phyloP scores from a whole-genome alignment of 495 filamentous ascomycete genomes.

The Trichoderma reesei region DNA sequence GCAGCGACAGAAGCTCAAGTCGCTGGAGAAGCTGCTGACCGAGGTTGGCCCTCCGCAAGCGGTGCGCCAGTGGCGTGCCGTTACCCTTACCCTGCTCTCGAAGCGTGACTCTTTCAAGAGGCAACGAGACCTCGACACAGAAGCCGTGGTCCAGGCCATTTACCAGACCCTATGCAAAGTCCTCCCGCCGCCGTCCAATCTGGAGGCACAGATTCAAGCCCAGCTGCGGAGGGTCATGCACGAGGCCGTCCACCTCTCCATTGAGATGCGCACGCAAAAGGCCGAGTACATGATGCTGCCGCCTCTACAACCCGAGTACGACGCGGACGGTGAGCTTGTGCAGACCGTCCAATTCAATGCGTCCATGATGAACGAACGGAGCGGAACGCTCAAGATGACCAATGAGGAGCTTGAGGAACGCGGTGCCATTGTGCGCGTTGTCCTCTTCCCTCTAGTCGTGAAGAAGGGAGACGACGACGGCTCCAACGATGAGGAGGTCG shows the following conservation, averaged over 20 bases:
- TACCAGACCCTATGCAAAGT: slow-evolving; percentile 67
- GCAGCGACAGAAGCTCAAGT: slow-evolving; percentile 92
- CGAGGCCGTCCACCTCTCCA: slow-evolving; percentile 73
- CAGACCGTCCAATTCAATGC: slow-evolving; percentile 82
- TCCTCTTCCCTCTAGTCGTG: slow-evolving; percentile 89
- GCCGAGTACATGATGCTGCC: slow-evolving; percentile 97
- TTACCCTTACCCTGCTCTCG: slow-evolving; percentile 79
- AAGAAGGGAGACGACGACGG: slow-evolving; percentile 86
- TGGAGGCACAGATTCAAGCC: slow-evolving; percentile 61
- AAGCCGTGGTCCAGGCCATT: slow-evolving; percentile 80
- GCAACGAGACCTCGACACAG: slow-evolving; percentile 75
- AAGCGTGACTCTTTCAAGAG: slow-evolving; percentile 60
- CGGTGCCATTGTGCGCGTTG: slow-evolving; percentile 72
- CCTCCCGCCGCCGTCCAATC: slow-evolving; percentile 69
- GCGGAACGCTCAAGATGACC: slow-evolving; percentile 43
- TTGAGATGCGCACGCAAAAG: slow-evolving; percentile 94
- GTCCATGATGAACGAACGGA: slow-evolving; percentile 84
- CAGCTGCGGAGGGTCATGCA: slow-evolving; percentile 76
- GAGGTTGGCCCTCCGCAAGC: slow-evolving; percentile 76
- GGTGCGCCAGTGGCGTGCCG: slow-evolving; percentile 91
- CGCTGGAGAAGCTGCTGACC: slow-evolving; percentile 76
- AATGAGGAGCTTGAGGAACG: slow-evolving; percentile 70
- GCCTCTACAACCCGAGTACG: slow-evolving; percentile 89
- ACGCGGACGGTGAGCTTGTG: slow-evolving; percentile 77
- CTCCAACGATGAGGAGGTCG: slow-evolving; percentile 78